Percentiles rank a stretch among this genome's conserved stretches.
Evolutionary conservation across 2,329 filamentous ascomycete genomes (phyloP).

Genomic region (Bipolaris victoriae): DNA sequence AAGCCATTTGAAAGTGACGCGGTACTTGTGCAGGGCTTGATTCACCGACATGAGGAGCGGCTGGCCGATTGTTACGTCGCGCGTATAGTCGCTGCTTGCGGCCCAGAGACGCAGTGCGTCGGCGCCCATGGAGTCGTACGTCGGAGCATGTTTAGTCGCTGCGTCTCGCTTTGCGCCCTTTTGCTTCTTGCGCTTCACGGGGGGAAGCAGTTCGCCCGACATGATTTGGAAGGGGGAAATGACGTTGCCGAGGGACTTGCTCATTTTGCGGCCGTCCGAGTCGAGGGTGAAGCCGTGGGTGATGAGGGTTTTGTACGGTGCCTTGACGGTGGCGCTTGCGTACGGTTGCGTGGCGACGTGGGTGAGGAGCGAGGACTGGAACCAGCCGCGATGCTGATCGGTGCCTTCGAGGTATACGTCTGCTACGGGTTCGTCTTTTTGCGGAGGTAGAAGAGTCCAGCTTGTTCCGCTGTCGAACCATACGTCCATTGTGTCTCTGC

Average conservation of each 20-base stretch:
- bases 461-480: constrained; percentile 99
- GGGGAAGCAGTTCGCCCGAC: constrained; percentile 77
- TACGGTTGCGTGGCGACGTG: constrained; percentile 69
- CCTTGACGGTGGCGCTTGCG: constrained; percentile 40
- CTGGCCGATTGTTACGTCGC: constrained; percentile 82
- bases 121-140: constrained; percentile 76
- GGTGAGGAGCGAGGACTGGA: constrained; percentile 93
- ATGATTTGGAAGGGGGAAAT: constrained; percentile 84
- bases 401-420: constrained; percentile 94
- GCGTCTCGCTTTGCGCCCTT: constrained; percentile 46
- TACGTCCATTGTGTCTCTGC: constrained; percentile 97
- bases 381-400: constrained; percentile 98
- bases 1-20: constrained; percentile 88
- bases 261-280: constrained; percentile 94
- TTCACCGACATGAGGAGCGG: constrained; percentile 79
- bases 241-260: constrained; percentile 92
- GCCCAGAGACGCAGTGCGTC: constrained; percentile 91
- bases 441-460: constrained; percentile 65
- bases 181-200: constrained; percentile 67
- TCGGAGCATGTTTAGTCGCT: constrained; percentile 41
- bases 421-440: constrained; percentile 58
- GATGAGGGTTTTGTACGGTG: constrained; percentile 87
- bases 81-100: constrained; percentile 88
- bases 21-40: constrained; percentile 80
- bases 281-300: constrained; percentile 97